A percentile compares a stretch with the other conserved stretches of the same genome.
Evolutionary conservation across 345 rosid genomes (phyloP).

Genomic region (Eutrema yunnanense): DNA sequence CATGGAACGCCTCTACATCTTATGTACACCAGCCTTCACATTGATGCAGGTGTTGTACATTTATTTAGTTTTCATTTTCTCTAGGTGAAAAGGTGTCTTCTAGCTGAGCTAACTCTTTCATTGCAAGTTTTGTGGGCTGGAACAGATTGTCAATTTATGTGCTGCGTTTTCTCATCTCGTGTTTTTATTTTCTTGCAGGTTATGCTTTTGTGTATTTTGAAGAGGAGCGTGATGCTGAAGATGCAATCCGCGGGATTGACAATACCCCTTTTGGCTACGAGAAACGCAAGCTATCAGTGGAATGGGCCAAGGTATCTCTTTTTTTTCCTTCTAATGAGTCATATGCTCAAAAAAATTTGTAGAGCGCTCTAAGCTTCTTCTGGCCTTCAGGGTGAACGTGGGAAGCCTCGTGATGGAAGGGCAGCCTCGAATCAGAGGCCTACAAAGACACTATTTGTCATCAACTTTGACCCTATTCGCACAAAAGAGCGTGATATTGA

Average conservation of each 20-base stretch:
- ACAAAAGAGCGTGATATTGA: constrained; percentile 68
- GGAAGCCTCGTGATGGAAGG: constrained; percentile 57
- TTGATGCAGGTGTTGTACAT: constrained; percentile 72
- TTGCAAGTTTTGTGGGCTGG: not conserved
- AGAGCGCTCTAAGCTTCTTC: constrained; percentile 1
- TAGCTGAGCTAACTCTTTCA: not conserved
- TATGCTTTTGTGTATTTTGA: constrained; percentile 89
- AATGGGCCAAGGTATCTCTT: constrained; percentile 72
- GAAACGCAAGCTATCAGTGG: constrained; percentile 61
- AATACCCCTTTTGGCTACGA: constrained; percentile 68
- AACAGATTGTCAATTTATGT: not conserved
- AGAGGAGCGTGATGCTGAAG: constrained; percentile 83
- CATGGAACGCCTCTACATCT: constrained; percentile 73
- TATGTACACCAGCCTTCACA: constrained; percentile 68
- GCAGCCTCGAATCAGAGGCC: constrained; percentile 57
- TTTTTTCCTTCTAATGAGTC: not conserved
- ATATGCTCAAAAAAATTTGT: not conserved
- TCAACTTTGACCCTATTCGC: constrained; percentile 72
- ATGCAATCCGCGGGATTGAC: constrained; percentile 71
- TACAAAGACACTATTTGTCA: constrained; percentile 79
- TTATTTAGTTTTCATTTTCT: constrained; percentile 26
- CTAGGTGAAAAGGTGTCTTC: constrained; percentile 25
- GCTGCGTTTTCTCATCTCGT: constrained; percentile 8
- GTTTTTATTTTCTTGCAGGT: constrained; percentile 39
- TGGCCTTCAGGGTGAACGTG: constrained; percentile 65